These are phyloP conservation scores for Dendryphion nanum DNA, from an alignment of 2,329 filamentous ascomycete genomes.

Conservation along the genomic window DNA sequence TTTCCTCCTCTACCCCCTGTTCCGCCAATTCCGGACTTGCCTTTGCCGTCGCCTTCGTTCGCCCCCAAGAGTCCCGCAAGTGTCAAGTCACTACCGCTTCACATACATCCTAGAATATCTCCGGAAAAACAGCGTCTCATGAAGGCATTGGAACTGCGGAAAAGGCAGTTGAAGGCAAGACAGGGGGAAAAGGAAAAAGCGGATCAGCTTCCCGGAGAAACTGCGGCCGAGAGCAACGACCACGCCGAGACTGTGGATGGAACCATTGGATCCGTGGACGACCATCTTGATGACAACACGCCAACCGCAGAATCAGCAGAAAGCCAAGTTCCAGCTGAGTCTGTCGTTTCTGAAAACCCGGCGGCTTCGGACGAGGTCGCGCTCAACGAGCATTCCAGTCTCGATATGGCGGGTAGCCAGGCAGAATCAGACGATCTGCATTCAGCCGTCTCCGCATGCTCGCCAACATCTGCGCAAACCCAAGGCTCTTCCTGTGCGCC, in stretches of 20 bases:
- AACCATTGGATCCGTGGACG: too few relatives aligned
- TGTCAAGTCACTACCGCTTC: conserved; percentile 46
- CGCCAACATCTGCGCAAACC: conserved; percentile 39
- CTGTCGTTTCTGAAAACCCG: too few relatives aligned
- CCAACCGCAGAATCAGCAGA: conserved; percentile 52
- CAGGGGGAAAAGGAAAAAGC: conserved; percentile 28
- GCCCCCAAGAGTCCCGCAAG: conserved; percentile 39
- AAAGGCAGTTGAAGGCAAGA: conserved; percentile 65
- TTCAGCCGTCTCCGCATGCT: conserved; percentile 35
- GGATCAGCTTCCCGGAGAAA: conserved; percentile 4
- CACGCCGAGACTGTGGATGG: too few relatives aligned
- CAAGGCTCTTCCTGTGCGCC: conserved; percentile 36
- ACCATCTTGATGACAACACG: too few relatives aligned
- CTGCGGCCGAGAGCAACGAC: conserved; percentile 12
- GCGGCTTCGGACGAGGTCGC: conserved; percentile 1
- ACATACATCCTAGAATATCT: conserved; percentile 52
- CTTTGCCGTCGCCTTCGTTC: conserved; percentile 34
- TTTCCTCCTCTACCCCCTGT: conserved; percentile 33
- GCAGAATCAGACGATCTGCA: conserved; percentile 34
- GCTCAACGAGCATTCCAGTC: too few relatives aligned
- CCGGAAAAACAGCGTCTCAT: conserved; percentile 89
- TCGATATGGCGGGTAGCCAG: conserved; percentile 45
- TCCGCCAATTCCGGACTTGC: conserved; percentile 34
- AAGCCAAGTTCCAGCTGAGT: too few relatives aligned
- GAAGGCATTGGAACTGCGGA: conserved; percentile 89